A percentile compares a stretch with the other conserved stretches of the same genome.
phyloP scores from a whole-genome alignment of 2,329 filamentous ascomycete genomes.

The Aspergillus oerlinghausenensis region DNA sequence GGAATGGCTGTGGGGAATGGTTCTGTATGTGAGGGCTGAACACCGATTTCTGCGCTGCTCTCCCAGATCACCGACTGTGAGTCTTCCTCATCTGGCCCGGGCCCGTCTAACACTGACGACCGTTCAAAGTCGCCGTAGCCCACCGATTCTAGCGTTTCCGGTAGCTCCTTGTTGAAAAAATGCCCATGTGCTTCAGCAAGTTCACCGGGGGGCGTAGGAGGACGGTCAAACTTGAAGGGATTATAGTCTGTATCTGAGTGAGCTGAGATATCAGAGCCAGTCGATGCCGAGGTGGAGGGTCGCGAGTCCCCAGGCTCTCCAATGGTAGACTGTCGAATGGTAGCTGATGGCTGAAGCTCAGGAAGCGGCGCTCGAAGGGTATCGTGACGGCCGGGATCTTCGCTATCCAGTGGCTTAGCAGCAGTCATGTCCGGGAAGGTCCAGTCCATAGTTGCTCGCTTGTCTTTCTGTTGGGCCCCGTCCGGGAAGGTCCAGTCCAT shows the following conservation, averaged over 20 bases:
- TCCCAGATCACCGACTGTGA: constrained; percentile 36
- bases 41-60: constrained; percentile 10
- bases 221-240: constrained; percentile 40
- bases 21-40: constrained; percentile 13
- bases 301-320: constrained; percentile 30
- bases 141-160: constrained; percentile 43
- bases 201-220: constrained; percentile 21
- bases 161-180: constrained; percentile 43
- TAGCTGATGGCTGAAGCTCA: constrained; percentile 11
- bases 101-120: constrained; percentile 50
- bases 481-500: not conserved
- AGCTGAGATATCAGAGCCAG: constrained; percentile 20
- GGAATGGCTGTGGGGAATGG: constrained; percentile 25
- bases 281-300: constrained; percentile 36
- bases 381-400: constrained; percentile 23
- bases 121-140: constrained; percentile 47
- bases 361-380: constrained; percentile 29
- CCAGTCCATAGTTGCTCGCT: constrained; percentile 49
- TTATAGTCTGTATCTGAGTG: constrained; percentile 39
- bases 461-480: constrained; percentile 20
- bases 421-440: constrained; percentile 46
- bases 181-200: constrained; percentile 9
- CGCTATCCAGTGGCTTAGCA: constrained; percentile 4
- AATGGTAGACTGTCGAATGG: constrained; percentile 12
- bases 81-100: constrained; percentile 54